Evolutionary conservation across 225 moss, liverwort and hornwort genomes (phyloP).

Genomic region (Bryum argenteum): DNA sequence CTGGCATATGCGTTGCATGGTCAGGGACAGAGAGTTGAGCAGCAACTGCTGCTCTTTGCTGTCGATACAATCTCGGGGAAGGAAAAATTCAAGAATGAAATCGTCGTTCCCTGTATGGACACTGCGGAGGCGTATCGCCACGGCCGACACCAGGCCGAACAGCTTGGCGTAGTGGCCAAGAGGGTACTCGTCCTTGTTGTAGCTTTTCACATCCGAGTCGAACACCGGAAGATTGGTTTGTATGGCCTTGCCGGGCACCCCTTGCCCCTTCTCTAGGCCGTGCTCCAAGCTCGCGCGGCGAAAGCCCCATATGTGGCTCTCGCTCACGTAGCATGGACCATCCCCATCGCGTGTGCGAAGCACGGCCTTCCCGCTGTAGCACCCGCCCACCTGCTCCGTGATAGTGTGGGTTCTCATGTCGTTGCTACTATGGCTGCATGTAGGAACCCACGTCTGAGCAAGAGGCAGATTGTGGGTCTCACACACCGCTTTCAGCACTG

Average conservation of each 20-base stretch:
- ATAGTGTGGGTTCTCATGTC: constrained; percentile 27
- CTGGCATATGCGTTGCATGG: constrained; percentile 92
- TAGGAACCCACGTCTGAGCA: constrained; percentile 94
- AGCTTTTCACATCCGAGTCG: constrained; percentile 83
- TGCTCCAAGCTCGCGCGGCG: constrained; percentile 87
- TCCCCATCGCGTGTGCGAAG: constrained; percentile 69
- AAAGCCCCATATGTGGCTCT: constrained; percentile 80
- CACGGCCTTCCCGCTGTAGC: constrained; percentile 48
- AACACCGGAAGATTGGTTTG: constrained; percentile 89
- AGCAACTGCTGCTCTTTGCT: constrained; percentile 82
- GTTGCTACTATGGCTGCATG: constrained; percentile 38
- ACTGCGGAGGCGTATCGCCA: constrained; percentile 92
- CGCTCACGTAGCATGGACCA: constrained; percentile 87
- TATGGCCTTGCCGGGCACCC: constrained; percentile 91
- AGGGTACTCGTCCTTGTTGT: constrained; percentile 83
- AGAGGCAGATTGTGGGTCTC: constrained; percentile 91
- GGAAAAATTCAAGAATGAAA: constrained; percentile 93
- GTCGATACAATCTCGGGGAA: constrained; percentile 72
- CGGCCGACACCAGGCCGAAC: constrained; percentile 87
- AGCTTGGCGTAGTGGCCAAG: constrained; percentile 89
- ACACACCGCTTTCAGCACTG: constrained; percentile 86
- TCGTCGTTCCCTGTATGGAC: constrained; percentile 93
- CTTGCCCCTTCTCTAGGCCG: constrained; percentile 78
- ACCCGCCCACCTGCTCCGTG: constrained; percentile 35
- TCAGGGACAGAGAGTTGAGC: constrained; percentile 84